These are phyloP conservation scores for Chenopodium album DNA, from an alignment of 148 eudicot species.

Conservation along the genomic window DNA sequence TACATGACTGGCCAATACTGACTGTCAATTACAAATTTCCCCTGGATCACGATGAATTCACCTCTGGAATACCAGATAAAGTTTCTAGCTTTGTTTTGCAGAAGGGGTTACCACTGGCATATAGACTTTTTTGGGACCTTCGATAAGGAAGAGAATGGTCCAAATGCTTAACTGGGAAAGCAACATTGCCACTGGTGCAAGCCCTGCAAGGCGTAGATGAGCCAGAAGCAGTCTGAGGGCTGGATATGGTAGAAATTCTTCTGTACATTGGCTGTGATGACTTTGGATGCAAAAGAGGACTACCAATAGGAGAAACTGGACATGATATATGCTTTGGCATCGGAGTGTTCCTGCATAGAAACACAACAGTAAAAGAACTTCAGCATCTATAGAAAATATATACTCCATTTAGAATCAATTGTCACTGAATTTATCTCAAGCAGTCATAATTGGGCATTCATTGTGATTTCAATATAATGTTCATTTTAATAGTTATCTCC, in stretches of 20 bases:
- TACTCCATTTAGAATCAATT: neutral
- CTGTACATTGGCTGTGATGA: conserved; percentile 40
- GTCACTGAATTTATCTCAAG: too few species aligned
- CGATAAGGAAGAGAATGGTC: conserved; percentile 15
- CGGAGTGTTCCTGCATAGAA: conserved; percentile 39
- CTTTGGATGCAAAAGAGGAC: conserved; percentile 43
- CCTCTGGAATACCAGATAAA: conserved; percentile 33
- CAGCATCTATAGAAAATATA: neutral
- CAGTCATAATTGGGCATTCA: too few species aligned
- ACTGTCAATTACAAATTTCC: conserved; percentile 29
- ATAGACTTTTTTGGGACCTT: conserved; percentile 16
- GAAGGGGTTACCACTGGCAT: neutral
- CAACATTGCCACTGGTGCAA: conserved; percentile 30
- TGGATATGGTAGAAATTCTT: conserved; percentile 35
- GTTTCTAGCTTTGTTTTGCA: conserved; percentile 40
- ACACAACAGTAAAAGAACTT: conserved; percentile 16
- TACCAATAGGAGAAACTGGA: conserved; percentile 58
- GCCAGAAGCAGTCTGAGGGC: conserved; percentile 46
- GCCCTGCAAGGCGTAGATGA: conserved; percentile 52
- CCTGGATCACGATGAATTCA: conserved; percentile 12
- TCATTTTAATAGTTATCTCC: too few species aligned
- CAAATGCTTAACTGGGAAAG: conserved; percentile 30
- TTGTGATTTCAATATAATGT: too few species aligned
- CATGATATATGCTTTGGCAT: conserved; percentile 48
- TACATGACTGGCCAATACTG: conserved; percentile 38